phyloP scores from a whole-genome alignment of 2,329 filamentous ascomycete genomes.

The Ophiosphaerella korrae region DNA sequence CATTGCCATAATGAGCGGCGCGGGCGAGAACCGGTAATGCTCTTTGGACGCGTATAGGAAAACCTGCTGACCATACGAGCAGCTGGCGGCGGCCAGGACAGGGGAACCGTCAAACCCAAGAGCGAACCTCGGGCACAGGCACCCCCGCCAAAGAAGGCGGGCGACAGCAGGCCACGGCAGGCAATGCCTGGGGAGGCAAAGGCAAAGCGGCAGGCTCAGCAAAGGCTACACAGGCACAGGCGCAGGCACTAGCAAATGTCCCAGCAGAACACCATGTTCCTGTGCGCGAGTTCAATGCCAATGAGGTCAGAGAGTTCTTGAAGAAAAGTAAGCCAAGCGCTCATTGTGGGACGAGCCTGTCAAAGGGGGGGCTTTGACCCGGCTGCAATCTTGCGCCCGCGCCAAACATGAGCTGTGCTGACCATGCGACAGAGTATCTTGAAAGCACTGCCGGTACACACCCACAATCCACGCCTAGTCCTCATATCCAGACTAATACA shows the following conservation, averaged over 20 bases:
- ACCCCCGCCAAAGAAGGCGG: constrained; percentile 42
- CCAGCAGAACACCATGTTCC: constrained; percentile 41
- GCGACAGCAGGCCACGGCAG: constrained; percentile 39
- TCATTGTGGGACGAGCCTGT: too few species aligned
- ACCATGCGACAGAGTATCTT: constrained; percentile 29
- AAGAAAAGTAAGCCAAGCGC: constrained; percentile 43
- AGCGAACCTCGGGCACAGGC: constrained; percentile 37
- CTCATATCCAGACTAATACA: constrained; percentile 27
- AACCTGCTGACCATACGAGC: constrained; percentile 19
- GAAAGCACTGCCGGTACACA: constrained; percentile 37
- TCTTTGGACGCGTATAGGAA: neutral
- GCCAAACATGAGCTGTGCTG: constrained; percentile 17
- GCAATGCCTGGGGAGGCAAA: constrained; percentile 45
- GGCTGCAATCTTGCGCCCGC: neutral
- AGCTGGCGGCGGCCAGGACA: constrained; percentile 46
- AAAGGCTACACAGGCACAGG: constrained; percentile 16
- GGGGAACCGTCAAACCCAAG: constrained; percentile 36
- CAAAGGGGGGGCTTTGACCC: neutral
- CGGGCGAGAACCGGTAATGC: constrained; percentile 44
- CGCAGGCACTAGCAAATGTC: constrained; percentile 12
- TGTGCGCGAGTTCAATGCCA: constrained; percentile 51
- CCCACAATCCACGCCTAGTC: constrained; percentile 1
- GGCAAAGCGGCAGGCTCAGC: constrained; percentile 33
- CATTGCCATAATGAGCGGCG: constrained; percentile 44
- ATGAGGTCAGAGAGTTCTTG: constrained; percentile 50